Evolutionary conservation across 441 rosid genomes (phyloP).

Genomic region (Pelargonium australe): DNA sequence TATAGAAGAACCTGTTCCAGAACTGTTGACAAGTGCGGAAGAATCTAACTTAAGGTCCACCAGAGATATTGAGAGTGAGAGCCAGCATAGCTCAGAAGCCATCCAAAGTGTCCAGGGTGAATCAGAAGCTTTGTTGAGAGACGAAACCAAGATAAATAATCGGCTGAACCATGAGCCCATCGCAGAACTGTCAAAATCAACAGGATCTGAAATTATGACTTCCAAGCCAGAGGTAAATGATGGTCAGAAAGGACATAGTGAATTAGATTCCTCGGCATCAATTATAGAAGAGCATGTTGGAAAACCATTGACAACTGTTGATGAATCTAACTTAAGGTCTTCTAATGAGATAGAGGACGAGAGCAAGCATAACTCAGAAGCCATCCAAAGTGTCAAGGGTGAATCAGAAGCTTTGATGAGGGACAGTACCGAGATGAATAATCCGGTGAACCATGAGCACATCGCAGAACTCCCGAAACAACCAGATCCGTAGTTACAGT

Average conservation of each 20-base stretch:
- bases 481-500: constrained; percentile 12
- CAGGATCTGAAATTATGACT: constrained; percentile 7
- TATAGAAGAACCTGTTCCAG: constrained; percentile 3
- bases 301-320: constrained; percentile 2
- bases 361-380: not conserved
- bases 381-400: not conserved
- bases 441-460: not conserved
- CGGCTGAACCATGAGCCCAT: not conserved
- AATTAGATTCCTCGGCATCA: too few species aligned
- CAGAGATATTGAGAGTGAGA: not conserved
- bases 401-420: constrained; percentile 11
- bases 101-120: not conserved
- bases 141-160: not conserved
- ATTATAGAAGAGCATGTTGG: constrained; percentile 8
- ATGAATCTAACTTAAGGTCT: not conserved
- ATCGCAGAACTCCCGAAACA: constrained; percentile 16
- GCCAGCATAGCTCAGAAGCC: constrained; percentile 5
- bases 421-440: not conserved
- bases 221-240: too few species aligned
- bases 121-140: constrained; percentile 4
- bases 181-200: constrained; percentile 12
- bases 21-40: not conserved
- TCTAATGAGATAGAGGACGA: not conserved
- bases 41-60: not conserved
- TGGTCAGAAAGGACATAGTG: too few species aligned